Evolutionary conservation across 768 basidiomycete genomes (phyloP), one percentile per base, ranked within the genome.

Genomic region (Boletales sp.): DNA sequence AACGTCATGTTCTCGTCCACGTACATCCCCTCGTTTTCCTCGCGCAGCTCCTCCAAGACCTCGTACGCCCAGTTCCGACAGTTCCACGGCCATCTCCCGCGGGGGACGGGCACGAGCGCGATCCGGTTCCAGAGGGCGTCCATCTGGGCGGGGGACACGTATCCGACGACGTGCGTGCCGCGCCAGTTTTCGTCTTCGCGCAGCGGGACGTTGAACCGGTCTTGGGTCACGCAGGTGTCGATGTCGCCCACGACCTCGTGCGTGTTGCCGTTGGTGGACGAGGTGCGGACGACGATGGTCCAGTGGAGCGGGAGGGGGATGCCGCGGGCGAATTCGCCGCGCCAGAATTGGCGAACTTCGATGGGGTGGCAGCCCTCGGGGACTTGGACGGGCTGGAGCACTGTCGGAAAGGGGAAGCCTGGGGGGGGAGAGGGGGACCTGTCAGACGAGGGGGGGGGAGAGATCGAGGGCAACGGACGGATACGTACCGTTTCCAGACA

Each of bases 281-380:
- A 52, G 11, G 57, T 67, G 9, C 56, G 65, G 45, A 66, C 38
- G 46, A 56, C n/a, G 56, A 66, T 61, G 8, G 56, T 41, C 65
- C 65, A 66, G 44, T 66, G 66, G 6, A 66, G 51, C 8, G 55
- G 64, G 11, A 45, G 34, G 9, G 59, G 61, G 3, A 17, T 44
- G 10, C 50, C 49, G 3, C n/a, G 43, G 0, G 12, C 2, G 37
- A 39, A 48, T 19, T 63, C 55, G 15, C 65, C 65, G 18, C 57
- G 66, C 61, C 63, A 65, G 42, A 56, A 65, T 37, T 66, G 65
- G 45, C 51, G 47, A 21, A 67, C 42, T 21, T 67, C 59, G 41
- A 67, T 57, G 25, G 57, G 50, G 45, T 52, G 58, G 41, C 18
- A 48, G 10, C 54, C 62, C 1, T 32, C 8, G 13, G 60, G 65